Percentiles rank a stretch among this genome's conserved stretches.
Evolutionary conservation across 495 filamentous ascomycete genomes (phyloP).

Genomic region (Trichocladium uniseriatum): DNA sequence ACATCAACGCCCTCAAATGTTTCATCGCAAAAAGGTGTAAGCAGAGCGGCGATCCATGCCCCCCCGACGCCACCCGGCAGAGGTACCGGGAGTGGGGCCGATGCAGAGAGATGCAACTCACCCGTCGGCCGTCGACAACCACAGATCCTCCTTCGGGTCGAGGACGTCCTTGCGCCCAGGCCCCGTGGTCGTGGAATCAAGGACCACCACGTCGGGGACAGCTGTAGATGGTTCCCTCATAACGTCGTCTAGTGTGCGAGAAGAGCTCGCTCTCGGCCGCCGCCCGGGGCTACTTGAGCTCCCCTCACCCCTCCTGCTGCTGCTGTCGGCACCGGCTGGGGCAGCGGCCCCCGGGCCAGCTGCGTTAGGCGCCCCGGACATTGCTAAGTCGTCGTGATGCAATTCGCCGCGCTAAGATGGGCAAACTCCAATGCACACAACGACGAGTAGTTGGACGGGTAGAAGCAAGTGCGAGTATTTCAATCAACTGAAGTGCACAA

Average conservation of each 20-base stretch:
- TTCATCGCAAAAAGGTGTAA: no score
- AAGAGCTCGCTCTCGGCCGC: conserved; percentile 5
- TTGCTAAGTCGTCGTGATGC: not conserved
- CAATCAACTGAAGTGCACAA: no score
- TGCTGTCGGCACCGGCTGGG: not conserved
- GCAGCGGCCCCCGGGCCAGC: not conserved
- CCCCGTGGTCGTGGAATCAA: conserved; percentile 23
- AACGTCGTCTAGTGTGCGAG: conserved; percentile 29
- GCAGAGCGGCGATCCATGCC: not conserved
- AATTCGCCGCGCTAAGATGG: no score
- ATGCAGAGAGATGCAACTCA: conserved; percentile 23
- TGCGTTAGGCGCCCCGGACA: conserved; percentile 1
- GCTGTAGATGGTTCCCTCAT: conserved; percentile 33
- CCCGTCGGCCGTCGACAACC: conserved; percentile 38
- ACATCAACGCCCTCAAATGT: no score
- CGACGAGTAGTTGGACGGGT: no score
- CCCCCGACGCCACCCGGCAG: conserved; percentile 1
- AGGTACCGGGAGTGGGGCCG: not conserved
- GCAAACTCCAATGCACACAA: no score
- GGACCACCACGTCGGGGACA: conserved; percentile 31
- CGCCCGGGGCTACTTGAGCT: not conserved
- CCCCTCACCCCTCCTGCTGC: not conserved
- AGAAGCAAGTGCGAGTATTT: no score
- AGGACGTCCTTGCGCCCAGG: conserved; percentile 16
- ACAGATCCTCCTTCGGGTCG: conserved; percentile 38